These are phyloP conservation scores for Sanghuangporus weigelae DNA, from an alignment of 1,284 basidiomycete species.

Conservation along the genomic window DNA sequence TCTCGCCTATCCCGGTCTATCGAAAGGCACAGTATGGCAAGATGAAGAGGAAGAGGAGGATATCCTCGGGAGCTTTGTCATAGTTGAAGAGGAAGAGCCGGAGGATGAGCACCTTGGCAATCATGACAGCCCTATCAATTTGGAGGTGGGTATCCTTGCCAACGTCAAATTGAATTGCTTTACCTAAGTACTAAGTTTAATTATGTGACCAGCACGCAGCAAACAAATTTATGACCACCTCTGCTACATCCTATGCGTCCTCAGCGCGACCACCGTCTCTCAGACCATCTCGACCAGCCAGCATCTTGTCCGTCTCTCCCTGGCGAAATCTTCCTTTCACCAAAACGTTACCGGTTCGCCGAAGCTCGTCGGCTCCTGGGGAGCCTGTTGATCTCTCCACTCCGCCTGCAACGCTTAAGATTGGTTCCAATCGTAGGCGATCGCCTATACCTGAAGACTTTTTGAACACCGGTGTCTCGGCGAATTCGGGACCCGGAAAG, in stretches of 20 bases:
- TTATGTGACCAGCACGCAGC: neutral
- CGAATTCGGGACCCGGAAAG: neutral
- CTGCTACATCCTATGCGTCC: neutral
- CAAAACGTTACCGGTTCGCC: conserved; percentile 6
- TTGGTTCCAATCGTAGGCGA: conserved; percentile 8
- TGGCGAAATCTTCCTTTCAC: conserved; percentile 15
- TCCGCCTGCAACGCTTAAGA: conserved; percentile 1
- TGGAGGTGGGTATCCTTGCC: conserved; percentile 15
- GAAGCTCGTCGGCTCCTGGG: neutral
- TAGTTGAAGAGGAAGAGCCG: conserved; percentile 12
- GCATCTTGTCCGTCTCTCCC: conserved; percentile 11
- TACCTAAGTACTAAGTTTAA: neutral
- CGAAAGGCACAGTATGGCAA: neutral
- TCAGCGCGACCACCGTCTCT: conserved; percentile 4
- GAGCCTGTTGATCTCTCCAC: conserved; percentile 10
- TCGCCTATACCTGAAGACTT: conserved; percentile 16
- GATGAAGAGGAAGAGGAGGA: conserved; percentile 8
- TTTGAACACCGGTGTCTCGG: neutral
- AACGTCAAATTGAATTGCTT: neutral
- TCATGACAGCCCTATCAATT: neutral
- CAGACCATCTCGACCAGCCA: conserved; percentile 9
- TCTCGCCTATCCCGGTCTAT: conserved; percentile 13
- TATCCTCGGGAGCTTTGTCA: conserved; percentile 6
- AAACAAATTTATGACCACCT: neutral
- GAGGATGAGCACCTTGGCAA: neutral